Conservation (phyloP, 2,329 filamentous ascomycete species). For the Fusarium poae region DNA sequence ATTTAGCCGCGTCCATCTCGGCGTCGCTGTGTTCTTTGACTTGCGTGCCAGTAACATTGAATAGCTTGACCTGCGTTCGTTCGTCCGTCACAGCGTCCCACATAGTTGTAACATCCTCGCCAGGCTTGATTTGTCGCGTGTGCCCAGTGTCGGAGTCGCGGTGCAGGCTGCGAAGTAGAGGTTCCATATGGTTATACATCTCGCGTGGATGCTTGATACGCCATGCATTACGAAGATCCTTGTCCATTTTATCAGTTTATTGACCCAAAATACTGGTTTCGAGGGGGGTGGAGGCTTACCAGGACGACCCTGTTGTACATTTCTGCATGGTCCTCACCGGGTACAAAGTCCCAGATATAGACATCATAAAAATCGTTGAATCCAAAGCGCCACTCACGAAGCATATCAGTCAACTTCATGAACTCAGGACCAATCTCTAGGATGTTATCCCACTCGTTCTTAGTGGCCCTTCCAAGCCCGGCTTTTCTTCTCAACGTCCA, state of each 20-base stretch:
- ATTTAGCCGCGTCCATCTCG: constrained; percentile 19
- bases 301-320: constrained; percentile 41
- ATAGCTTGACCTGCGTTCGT: constrained; percentile 32
- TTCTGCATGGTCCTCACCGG: constrained; percentile 25
- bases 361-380: constrained; percentile 51
- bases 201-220: constrained; percentile 43
- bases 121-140: constrained; percentile 44
- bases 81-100: constrained; percentile 45
- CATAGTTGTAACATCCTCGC: constrained; percentile 41
- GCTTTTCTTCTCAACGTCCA: constrained; percentile 48
- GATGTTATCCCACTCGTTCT: constrained; percentile 45
- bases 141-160: constrained; percentile 43
- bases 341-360: constrained; percentile 49
- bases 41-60: constrained; percentile 6
- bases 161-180: constrained; percentile 40
- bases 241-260: constrained; percentile 10
- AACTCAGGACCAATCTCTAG: constrained; percentile 45
- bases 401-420: constrained; percentile 43
- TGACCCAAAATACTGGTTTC: accelerated
- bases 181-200: constrained; percentile 44
- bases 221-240: constrained; percentile 49
- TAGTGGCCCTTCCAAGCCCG: constrained; percentile 47
- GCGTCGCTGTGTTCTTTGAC: constrained; percentile 12
- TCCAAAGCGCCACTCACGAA: constrained; percentile 47
- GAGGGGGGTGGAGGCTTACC: constrained; percentile 6